phyloP scores from a whole-genome alignment of 306 rosid species.

The Arachis hypogaea region DNA sequence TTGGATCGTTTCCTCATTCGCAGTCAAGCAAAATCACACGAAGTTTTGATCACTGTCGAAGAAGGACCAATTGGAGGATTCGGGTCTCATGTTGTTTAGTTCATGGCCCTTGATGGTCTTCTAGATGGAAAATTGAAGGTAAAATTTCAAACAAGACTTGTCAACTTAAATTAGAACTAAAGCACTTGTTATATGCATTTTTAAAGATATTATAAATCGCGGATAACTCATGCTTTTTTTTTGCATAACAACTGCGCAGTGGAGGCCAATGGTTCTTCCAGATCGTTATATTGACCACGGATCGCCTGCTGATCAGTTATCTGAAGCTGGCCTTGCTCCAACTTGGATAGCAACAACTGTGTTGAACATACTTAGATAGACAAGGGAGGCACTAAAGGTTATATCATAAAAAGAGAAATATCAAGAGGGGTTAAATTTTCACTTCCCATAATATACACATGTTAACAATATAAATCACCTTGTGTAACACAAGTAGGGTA shows the following conservation, averaged over 20 bases:
- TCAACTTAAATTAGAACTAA: neutral
- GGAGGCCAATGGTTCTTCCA: conserved; percentile 97
- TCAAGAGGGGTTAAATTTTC: conserved; percentile 8
- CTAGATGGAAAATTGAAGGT: conserved; percentile 57
- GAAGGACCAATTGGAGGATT: conserved; percentile 98
- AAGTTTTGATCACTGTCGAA: conserved; percentile 58
- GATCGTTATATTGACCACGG: conserved; percentile 52
- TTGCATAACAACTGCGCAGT: conserved; percentile 56
- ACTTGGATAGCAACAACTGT: conserved; percentile 91
- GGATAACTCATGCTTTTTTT: conserved; percentile 14
- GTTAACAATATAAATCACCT: conserved; percentile 8
- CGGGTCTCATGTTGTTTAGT: conserved; percentile 94
- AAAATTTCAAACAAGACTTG: neutral
- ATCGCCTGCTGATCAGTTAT: conserved; percentile 57
- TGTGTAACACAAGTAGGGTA: conserved; percentile 18
- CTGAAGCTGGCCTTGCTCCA: conserved; percentile 79
- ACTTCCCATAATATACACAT: conserved; percentile 37
- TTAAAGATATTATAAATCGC: neutral
- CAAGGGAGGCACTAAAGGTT: conserved; percentile 44
- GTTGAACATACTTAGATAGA: conserved; percentile 82
- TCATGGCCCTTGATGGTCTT: conserved; percentile 74
- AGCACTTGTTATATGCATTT: neutral
- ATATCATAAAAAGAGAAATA: neutral
- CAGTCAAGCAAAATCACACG: too few species aligned
- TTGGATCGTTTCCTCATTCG: too few species aligned